Evolutionary conservation across 1,284 basidiomycete species (phyloP), one percentile per base, ranked within the genome.

Genomic region (Tetrapyrgos nigripes): DNA sequence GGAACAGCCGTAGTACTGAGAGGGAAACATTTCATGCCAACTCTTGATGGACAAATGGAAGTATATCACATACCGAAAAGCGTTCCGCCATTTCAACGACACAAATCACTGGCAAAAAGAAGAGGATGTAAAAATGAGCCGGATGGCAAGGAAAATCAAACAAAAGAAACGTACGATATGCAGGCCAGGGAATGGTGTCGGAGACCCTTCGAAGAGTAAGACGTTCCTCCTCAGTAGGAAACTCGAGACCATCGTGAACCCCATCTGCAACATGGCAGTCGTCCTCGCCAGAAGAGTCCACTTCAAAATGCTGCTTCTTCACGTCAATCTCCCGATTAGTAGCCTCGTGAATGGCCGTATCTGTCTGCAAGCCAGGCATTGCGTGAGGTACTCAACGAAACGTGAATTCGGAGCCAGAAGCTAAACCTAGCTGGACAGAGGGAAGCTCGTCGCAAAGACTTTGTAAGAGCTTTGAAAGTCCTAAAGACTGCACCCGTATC

Each of bases 1-100:
- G 27, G 74, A 80, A 14, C 80, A 79, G 21, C 91, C 91, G 72
- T 86, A 85, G 72, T 79, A 82, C 70, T 71, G 17, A 2, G 21
- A 11, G 90, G 92, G 73, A 93, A 93, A 21, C 91, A 85, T 68
- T 93, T 40, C 17, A 9, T 9, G 17, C 37, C 17, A 40, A 17
- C 5, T 8, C 8, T n/a, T n/a, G n/a, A n/a, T 5, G 19, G 37
- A 17, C 37, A 40, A 40, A 40, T 11, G 37, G 14, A 40, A 17
- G 17, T 17, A n/a, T n/a, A n/a, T n/a, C 13, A 10, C 53, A 45
- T 29, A 57, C 54, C 13, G 59, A 57, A 19, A 61, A 61, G n/a
- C 59, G 55, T 53, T 61, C 59, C 8, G 59, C 59, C 29, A 57
- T 47, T 33, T 61, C 59, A 9, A 57, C 47, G 14, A 61, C 35